Evolutionary conservation across 2,329 filamentous ascomycete species (phyloP).

Genomic region (Monosporascus sp.): DNA sequence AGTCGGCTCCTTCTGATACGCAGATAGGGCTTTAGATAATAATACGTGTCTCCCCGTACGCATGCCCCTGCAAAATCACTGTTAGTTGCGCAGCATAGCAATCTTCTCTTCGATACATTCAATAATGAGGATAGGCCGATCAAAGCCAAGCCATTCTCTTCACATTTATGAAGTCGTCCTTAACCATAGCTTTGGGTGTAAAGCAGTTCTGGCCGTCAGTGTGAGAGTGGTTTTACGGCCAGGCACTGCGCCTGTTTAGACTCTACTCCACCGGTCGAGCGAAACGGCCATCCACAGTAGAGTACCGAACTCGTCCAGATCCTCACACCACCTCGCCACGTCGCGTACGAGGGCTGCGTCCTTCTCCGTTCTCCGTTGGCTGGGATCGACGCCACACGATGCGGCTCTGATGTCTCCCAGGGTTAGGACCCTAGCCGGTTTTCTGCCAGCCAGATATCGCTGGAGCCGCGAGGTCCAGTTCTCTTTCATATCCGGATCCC

Average conservation of each 20-base stretch:
- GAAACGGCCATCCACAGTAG: conserved; percentile 24
- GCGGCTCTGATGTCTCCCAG: conserved; percentile 6
- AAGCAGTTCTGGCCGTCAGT: too few relatives aligned
- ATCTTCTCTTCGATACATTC: too few relatives aligned
- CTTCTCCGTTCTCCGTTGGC: not conserved
- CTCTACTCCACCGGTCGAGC: conserved; percentile 19
- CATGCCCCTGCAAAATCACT: too few relatives aligned
- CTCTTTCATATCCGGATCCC: conserved; percentile 16
- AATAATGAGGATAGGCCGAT: too few relatives aligned
- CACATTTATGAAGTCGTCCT: too few relatives aligned
- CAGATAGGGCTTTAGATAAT: too few relatives aligned
- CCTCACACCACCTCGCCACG: conserved; percentile 21
- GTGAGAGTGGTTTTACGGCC: not conserved
- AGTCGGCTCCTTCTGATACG: too few relatives aligned
- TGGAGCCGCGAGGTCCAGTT: conserved; percentile 12
- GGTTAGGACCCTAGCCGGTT: conserved; percentile 1
- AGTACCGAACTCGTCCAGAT: conserved; percentile 19
- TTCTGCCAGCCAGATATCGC: conserved; percentile 3
- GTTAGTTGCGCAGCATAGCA: too few relatives aligned
- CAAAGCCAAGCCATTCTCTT: too few relatives aligned
- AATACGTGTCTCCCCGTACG: too few relatives aligned
- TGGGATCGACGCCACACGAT: not conserved
- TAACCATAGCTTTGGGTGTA: too few relatives aligned
- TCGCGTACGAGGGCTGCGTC: conserved; percentile 5
- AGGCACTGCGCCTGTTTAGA: not conserved